Conservation (phyloP, 2,329 filamentous ascomycete species). For the Colletotrichum lupini region DNA sequence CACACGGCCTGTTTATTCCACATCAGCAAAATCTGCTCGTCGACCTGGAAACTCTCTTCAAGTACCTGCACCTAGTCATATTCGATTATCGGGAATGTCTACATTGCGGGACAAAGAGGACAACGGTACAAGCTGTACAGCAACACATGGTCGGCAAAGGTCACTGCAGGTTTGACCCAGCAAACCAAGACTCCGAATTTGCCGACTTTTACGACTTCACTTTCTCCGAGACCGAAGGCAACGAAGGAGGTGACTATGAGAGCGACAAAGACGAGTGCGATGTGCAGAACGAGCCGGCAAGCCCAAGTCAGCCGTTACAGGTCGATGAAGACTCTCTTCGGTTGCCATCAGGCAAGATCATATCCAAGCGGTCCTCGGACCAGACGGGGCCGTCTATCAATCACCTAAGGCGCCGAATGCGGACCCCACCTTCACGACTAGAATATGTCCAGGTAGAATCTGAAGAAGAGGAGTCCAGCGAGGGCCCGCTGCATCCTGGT, state of each 20-base stretch:
- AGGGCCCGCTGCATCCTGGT: neutral
- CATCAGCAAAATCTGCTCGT: conserved; percentile 51
- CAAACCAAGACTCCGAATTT: conserved; percentile 47
- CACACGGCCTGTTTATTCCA: conserved; percentile 58
- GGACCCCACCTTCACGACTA: neutral
- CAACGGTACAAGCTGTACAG: conserved; percentile 56
- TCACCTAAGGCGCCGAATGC: neutral
- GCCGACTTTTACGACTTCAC: conserved; percentile 50
- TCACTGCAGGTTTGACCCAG: conserved; percentile 56
- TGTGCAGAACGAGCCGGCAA: neutral
- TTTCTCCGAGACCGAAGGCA: neutral
- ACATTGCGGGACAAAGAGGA: conserved; percentile 56
- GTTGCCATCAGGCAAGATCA: conserved; percentile 49
- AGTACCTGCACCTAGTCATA: conserved; percentile 60
- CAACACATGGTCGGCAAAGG: conserved; percentile 63
- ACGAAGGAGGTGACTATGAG: conserved; percentile 35
- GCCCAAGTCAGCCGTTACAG: neutral
- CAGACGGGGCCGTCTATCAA: neutral
- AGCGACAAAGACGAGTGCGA: neutral
- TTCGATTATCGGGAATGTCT: conserved; percentile 61
- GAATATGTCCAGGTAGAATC: neutral
- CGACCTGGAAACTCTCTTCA: conserved; percentile 57
- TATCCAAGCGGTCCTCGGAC: conserved; percentile 41
- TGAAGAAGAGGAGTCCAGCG: neutral
- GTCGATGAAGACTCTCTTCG: conserved; percentile 44